phyloP scores from a whole-genome alignment of 2,329 filamentous ascomycete species.

The Botrytis fabae region DNA sequence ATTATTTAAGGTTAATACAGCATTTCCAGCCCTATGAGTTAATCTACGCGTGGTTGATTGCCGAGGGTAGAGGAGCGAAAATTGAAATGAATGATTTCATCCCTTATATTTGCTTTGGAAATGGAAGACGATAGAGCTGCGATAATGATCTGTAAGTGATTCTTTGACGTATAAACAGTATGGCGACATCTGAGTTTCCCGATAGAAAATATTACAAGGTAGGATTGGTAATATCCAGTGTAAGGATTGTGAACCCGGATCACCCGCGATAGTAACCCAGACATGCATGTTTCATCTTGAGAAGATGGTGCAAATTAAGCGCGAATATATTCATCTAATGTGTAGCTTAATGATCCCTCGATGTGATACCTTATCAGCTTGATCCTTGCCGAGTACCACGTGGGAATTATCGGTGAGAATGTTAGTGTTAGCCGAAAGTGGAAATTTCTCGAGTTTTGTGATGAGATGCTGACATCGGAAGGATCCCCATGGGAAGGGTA shows the following conservation, averaged over 20 bases:
- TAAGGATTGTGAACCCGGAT: background rate
- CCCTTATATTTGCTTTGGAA: no score
- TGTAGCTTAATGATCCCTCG: background rate
- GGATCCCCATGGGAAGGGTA: background rate
- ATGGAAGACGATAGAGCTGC: background rate
- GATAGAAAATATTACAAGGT: background rate
- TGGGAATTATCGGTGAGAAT: background rate
- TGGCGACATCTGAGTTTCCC: background rate
- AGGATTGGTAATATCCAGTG: background rate
- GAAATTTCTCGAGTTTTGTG: background rate
- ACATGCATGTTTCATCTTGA: background rate
- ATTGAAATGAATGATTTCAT: background rate
- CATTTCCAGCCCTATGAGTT: background rate
- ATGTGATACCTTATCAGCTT: conserved; percentile 3
- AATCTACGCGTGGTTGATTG: background rate
- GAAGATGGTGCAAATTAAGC: background rate
- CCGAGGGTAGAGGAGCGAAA: background rate
- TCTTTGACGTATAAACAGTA: background rate
- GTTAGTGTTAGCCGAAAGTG: background rate
- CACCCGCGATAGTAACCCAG: background rate
- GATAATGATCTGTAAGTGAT: background rate
- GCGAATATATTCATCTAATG: background rate
- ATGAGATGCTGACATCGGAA: conserved; percentile 11
- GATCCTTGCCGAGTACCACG: background rate
- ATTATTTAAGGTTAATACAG: background rate